A percentile compares a stretch with the other conserved stretches of the same genome.
These are phyloP conservation scores for Mortierella sp. DNA, from an alignment of 371 early-diverging fungal species.

Conservation along the genomic window DNA sequence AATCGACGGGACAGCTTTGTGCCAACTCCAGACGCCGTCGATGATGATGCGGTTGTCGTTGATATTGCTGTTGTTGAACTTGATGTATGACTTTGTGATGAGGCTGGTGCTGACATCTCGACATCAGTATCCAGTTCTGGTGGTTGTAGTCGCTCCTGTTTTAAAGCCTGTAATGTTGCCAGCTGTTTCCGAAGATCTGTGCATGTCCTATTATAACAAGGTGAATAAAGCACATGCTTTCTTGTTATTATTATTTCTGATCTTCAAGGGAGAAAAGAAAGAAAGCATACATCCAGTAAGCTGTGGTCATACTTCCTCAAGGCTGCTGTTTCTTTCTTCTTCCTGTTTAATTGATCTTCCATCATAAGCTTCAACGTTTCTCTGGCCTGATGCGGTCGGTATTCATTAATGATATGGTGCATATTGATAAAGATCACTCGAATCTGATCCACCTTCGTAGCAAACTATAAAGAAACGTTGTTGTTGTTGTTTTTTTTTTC, in stretches of 20 bases:
- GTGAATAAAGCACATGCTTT: not conserved
- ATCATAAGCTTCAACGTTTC: conserved; percentile 80
- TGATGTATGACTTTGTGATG: not conserved
- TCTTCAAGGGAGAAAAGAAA: no score
- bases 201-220: conserved; percentile 33
- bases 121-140: conserved; percentile 20
- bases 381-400: conserved; percentile 78
- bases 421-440: conserved; percentile 79
- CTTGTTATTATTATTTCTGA: no score
- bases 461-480: conserved; percentile 57
- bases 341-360: conserved; percentile 75
- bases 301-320: conserved; percentile 59
- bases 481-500: no score
- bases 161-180: conserved; percentile 24
- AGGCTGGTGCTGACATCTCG: conserved; percentile 12
- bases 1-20: not conserved
- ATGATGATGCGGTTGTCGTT: not conserved
- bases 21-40: not conserved
- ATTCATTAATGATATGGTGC: conserved; percentile 81
- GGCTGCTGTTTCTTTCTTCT: conserved; percentile 64
- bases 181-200: conserved; percentile 40
- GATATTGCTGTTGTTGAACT: not conserved
- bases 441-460: conserved; percentile 70
- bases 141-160: conserved; percentile 17
- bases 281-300: no score